Conservation (phyloP, 2,329 filamentous ascomycete genomes). For the Phymatotrichopsis omnivora region DNA sequence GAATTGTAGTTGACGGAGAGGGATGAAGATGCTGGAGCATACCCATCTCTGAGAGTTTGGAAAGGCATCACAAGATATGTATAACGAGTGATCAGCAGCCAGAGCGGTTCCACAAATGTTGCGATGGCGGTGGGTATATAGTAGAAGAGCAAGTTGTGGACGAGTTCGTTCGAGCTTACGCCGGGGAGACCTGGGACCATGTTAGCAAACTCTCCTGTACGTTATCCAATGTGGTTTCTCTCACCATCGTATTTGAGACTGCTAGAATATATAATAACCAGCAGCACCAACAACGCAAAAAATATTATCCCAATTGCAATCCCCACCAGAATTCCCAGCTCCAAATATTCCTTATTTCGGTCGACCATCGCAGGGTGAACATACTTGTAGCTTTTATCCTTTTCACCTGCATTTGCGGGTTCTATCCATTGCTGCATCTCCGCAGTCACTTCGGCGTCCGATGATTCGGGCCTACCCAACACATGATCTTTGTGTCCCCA, state of each 20-base stretch:
- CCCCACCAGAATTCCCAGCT: background rate
- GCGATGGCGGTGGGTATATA: slow-evolving; percentile 7
- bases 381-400: too few species aligned
- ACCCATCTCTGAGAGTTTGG: background rate
- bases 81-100: background rate
- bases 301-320: background rate
- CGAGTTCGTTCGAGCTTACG: background rate
- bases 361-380: too few species aligned
- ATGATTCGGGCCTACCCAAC: too few species aligned
- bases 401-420: too few species aligned
- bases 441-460: too few species aligned
- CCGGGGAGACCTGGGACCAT: background rate
- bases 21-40: background rate
- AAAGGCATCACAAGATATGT: slow-evolving; percentile 4
- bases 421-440: too few species aligned
- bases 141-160: background rate
- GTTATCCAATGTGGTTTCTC: background rate
- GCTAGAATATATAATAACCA: background rate
- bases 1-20: background rate
- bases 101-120: slow-evolving; percentile 2
- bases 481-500: too few species aligned
- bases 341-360: background rate
- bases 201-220: too few species aligned
- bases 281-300: background rate
- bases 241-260: background rate